Conservation (phyloP, 2,329 filamentous ascomycete species). For the Sclerotinia nivalis region DNA sequence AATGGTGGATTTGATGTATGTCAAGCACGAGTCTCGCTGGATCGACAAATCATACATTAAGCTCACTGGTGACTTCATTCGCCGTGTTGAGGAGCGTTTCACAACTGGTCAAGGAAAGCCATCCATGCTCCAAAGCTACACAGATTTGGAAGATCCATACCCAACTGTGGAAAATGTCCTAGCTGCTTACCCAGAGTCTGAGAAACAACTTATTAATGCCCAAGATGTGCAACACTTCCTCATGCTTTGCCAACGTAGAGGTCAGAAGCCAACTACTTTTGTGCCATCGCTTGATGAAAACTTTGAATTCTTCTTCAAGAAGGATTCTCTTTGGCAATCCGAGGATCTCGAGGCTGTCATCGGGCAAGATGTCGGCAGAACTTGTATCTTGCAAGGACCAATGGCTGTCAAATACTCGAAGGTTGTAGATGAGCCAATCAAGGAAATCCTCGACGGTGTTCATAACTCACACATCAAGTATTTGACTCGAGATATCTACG, state of each 20-base stretch:
- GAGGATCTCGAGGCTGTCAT: constrained; percentile 96
- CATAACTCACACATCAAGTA: constrained; percentile 83
- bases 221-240: constrained; percentile 98
- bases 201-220: constrained; percentile 91
- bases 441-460: constrained; percentile 89
- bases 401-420: constrained; percentile 90
- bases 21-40: constrained; percentile 88
- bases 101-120: constrained; percentile 68
- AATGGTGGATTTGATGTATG: constrained; percentile 86
- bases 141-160: constrained; percentile 83
- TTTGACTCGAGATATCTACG: constrained; percentile 79
- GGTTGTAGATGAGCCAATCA: constrained; percentile 87
- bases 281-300: constrained; percentile 94
- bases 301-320: constrained; percentile 99
- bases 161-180: constrained; percentile 76
- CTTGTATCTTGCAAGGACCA: constrained; percentile 93
- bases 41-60: constrained; percentile 82
- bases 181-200: constrained; percentile 79
- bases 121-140: constrained; percentile 86
- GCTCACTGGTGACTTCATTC: constrained; percentile 92
- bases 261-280: constrained; percentile 96
- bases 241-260: constrained; percentile 83
- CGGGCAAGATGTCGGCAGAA: constrained; percentile 91
- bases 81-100: constrained; percentile 95
- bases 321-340: constrained; percentile 98